Base-by-base conservation (phyloP, 106 monocot species). In the Apostasia shenzhenica region DNA sequence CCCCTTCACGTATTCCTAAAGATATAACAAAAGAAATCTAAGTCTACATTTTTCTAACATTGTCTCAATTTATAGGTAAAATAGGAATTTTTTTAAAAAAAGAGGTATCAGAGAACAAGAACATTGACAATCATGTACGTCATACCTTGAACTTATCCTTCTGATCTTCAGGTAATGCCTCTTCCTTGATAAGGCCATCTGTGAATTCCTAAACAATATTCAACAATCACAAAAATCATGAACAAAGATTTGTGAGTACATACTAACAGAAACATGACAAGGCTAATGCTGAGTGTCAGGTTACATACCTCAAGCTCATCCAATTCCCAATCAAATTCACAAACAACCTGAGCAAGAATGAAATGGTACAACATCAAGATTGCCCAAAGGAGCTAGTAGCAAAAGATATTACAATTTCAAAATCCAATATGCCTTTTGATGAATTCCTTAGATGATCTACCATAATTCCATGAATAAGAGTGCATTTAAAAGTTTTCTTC, bases 71-170 rank as follows among this genome's bases (percentile, higher is more conserved):
- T 56, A 13, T 46, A 59, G 4, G 14, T 48, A 59, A 41, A 72
- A 26, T 26, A 26, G 26, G 26, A 26, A 26, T 26, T 26, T 26
- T 26, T 26, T 26, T 26, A 26, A 26, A 26, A 26, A 26, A 26
- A 26, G 26, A 26, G 26, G 26, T 26, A 26, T 26, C 26, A 26
- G 26, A 26, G 26, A 26, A 26, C 26, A 26, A 26, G 26, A 26
- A 26, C 26, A 26, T 26, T 26, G 26, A 26, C 26, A 26, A 26
- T 26, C 26, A 26, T 26, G 26, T 26, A 37, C 12, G 6, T 13
- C 4, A 48, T 79, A 97, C 95, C 86, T 83, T 84, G 52, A 89
- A 97, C n/a, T 67, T 72, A 55, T 97, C 92, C 65, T 89, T 89
- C 68, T 92, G 78, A 67, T 86, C 95, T 61, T 84, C 77, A 3